Base-by-base conservation (phyloP, 2,329 filamentous ascomycete genomes). In the Penicillium freii region DNA sequence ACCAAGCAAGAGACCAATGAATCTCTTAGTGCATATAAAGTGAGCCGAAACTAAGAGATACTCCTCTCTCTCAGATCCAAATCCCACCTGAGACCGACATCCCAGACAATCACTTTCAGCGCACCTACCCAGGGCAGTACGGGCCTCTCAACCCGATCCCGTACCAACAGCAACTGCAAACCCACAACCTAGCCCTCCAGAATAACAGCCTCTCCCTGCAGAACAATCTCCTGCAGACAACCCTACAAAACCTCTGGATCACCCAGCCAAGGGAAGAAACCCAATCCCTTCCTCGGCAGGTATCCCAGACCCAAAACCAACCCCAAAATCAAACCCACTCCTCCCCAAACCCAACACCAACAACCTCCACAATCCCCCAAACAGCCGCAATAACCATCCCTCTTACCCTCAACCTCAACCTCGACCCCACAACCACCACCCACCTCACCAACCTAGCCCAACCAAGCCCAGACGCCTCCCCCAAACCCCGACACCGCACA, bases 1-100 rank as follows among this genome's bases (percentile, higher is more conserved):
- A n/a, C 9, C 9, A n/a, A n/a, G 4, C 5, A 13, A 21, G 10
- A 31, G 31, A n/a, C 1, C 4, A 34, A 44, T 27, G 21, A 21
- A 23, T 13, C 23, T 10, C 9, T 7, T 4, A 31, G 21, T 23
- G n/a, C 5, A 27, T 15, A n/a, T 15, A 10, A 47, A 29, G 8
- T 45, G 25, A 54, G 31, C 10, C 3, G 21, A 46, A 29, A 42
- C 54, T 60, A 44, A 58, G 1, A 49, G 13, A 39, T 23, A 23
- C 27, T 10, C 13, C 15, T 21, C 21, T 29, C 43, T 21, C 21
- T 29, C 43, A 64, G 62, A 59, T 64, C n/a, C 51, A 62, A 21
- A 57, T 57, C 23, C 62, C 62, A n/a, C 11, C 38, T n/a, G 61
- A 63, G 19, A 45, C 53, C 2, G 38, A 38, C 5, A 34, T 42